A percentile compares a stretch with the other conserved stretches of the same genome.
These are phyloP conservation scores for Leucosporidium yakuticum DNA, from an alignment of 768 basidiomycete species.

Conservation along the genomic window DNA sequence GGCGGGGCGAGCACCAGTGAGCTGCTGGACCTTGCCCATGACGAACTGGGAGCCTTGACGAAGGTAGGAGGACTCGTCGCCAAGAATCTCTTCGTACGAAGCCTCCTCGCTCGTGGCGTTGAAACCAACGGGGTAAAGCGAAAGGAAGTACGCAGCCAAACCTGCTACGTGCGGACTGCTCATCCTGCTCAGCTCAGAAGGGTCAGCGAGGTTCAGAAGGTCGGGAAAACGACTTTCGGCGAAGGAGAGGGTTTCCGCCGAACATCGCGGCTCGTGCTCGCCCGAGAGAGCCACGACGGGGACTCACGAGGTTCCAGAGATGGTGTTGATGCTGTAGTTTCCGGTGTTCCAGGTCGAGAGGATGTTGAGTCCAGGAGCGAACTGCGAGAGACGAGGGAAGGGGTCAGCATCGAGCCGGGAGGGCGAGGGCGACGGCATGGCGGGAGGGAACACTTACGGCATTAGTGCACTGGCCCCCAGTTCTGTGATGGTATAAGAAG, in stretches of 20 bases:
- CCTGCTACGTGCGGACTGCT: slow-evolving; percentile 83
- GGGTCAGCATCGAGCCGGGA: not conserved
- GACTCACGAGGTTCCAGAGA: slow-evolving; percentile 68
- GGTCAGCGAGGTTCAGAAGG: no score
- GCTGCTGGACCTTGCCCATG: slow-evolving; percentile 41
- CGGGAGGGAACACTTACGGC: no score
- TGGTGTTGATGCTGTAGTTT: slow-evolving; percentile 56
- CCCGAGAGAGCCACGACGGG: not conserved
- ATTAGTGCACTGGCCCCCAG: no score
- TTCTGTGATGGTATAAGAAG: no score
- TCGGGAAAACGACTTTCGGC: no score
- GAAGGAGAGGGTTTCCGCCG: no score
- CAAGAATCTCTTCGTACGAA: slow-evolving; percentile 36
- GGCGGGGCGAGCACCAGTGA: slow-evolving; percentile 39
- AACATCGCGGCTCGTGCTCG: no score
- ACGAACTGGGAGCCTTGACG: slow-evolving; percentile 58
- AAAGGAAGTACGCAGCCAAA: slow-evolving; percentile 83
- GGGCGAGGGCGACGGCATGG: not conserved
- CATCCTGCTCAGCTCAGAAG: no score
- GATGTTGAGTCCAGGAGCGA: slow-evolving; percentile 64
- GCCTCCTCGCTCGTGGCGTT: slow-evolving; percentile 38
- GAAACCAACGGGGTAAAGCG: slow-evolving; percentile 48
- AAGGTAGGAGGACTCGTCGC: slow-evolving; percentile 52
- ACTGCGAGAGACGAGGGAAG: not conserved
- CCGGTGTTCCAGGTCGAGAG: slow-evolving; percentile 71